Evolutionary conservation across 495 filamentous ascomycete genomes (phyloP).

Genomic region (Xylaria flabelliformis): DNA sequence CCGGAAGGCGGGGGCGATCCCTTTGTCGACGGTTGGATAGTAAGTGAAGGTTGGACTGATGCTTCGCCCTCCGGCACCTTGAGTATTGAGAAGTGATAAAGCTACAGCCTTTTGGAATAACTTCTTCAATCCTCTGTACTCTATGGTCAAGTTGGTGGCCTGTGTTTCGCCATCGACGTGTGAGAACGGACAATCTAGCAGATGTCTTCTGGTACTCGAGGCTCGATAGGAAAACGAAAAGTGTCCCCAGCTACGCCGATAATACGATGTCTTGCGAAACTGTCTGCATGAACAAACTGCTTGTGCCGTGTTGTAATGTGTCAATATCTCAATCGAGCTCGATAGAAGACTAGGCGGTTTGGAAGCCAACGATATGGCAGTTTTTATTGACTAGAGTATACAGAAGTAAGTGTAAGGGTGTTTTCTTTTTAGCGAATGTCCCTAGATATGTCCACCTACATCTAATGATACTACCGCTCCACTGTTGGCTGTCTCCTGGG

Average conservation of each 20-base stretch:
- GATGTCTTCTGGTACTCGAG: neutral
- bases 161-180: neutral
- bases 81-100: neutral
- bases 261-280: neutral
- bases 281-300: neutral
- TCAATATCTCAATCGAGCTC: neutral
- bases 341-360: constrained; percentile 9
- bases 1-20: neutral
- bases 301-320: neutral
- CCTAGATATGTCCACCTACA: neutral
- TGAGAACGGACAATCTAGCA: neutral
- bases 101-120: neutral
- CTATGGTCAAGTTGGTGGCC: neutral
- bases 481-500: neutral
- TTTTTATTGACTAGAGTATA: neutral
- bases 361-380: neutral
- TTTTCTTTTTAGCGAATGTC: too few species aligned
- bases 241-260: neutral
- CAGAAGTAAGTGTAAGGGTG: neutral
- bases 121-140: neutral
- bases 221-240: neutral
- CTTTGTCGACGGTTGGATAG: neutral
- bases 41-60: neutral
- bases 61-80: neutral
- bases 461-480: neutral